Evolutionary conservation across 2,329 filamentous ascomycete species (phyloP).

Genomic region (Penicillium sp.): DNA sequence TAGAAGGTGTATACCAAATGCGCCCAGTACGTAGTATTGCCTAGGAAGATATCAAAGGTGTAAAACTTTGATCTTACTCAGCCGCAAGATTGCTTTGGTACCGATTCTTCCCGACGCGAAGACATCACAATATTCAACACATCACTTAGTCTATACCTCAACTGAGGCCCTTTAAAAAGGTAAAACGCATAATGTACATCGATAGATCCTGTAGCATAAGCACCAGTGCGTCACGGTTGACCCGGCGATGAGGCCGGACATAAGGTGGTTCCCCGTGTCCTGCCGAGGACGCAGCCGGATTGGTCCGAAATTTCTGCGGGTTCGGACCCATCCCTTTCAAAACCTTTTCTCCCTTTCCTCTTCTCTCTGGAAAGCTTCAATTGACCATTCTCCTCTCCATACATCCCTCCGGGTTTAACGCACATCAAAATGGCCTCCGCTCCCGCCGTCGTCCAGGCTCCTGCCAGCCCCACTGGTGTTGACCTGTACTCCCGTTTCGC

Average conservation of each 20-base stretch:
- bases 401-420: not conserved
- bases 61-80: not conserved
- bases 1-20: conserved; percentile 2
- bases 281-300: conserved; percentile 11
- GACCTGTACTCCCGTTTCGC: conserved; percentile 93
- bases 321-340: conserved; percentile 16
- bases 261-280: conserved; percentile 6
- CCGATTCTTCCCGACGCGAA: not conserved
- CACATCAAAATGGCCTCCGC: conserved; percentile 5
- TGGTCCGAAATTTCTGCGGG: conserved; percentile 11
- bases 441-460: not conserved
- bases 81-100: not conserved
- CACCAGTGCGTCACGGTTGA: not conserved
- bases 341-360: conserved; percentile 12
- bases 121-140: not conserved
- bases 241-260: conserved; percentile 7
- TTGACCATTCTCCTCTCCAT: conserved; percentile 3
- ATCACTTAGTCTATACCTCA: not conserved
- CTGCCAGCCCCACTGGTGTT: conserved; percentile 55
- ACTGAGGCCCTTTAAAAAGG: not conserved
- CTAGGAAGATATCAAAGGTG: not conserved
- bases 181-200: not conserved
- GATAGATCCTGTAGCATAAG: not conserved
- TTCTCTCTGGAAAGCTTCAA: conserved; percentile 16
- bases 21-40: not conserved